Percentiles rank a stretch among this genome's conserved stretches.
Conservation (phyloP, 2,329 filamentous ascomycete species). For the Bipolaris zeicola region DNA sequence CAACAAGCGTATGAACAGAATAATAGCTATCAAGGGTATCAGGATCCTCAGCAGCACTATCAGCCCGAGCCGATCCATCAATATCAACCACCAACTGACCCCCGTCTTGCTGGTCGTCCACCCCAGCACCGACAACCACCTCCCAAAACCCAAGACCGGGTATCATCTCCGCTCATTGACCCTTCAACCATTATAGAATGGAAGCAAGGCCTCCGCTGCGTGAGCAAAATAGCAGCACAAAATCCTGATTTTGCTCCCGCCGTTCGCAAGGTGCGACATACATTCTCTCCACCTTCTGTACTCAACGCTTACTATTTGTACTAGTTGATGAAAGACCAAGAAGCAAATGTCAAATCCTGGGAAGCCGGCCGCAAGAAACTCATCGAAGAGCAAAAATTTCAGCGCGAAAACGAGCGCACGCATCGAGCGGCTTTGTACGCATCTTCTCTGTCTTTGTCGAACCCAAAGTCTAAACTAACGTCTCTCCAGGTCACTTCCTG, state of each 20-base stretch:
- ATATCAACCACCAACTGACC: constrained; percentile 26
- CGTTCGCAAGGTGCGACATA: constrained; percentile 48
- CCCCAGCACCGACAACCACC: constrained; percentile 22
- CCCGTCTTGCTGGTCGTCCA: constrained; percentile 27
- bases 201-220: constrained; percentile 54
- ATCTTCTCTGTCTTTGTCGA: constrained; percentile 2
- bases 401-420: constrained; percentile 60
- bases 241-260: constrained; percentile 50
- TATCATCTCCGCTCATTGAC: constrained; percentile 46
- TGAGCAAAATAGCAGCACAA: constrained; percentile 54
- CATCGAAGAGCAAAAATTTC: constrained; percentile 57
- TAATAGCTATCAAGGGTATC: constrained; percentile 11
- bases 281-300: no score
- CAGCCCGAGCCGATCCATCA: constrained; percentile 2
- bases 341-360: constrained; percentile 67
- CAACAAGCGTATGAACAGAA: constrained; percentile 8
- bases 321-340: constrained; percentile 66
- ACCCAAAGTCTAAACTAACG: constrained; percentile 7
- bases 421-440: constrained; percentile 61
- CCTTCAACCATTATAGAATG: constrained; percentile 56
- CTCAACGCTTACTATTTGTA: constrained; percentile 9
- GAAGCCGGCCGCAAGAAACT: constrained; percentile 60
- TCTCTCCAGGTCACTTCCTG: constrained; percentile 32
- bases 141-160: constrained; percentile 22
- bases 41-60: constrained; percentile 6